Base-by-base conservation (phyloP, 2,329 filamentous ascomycete species). In the Aureobasidium leucospermi region DNA sequence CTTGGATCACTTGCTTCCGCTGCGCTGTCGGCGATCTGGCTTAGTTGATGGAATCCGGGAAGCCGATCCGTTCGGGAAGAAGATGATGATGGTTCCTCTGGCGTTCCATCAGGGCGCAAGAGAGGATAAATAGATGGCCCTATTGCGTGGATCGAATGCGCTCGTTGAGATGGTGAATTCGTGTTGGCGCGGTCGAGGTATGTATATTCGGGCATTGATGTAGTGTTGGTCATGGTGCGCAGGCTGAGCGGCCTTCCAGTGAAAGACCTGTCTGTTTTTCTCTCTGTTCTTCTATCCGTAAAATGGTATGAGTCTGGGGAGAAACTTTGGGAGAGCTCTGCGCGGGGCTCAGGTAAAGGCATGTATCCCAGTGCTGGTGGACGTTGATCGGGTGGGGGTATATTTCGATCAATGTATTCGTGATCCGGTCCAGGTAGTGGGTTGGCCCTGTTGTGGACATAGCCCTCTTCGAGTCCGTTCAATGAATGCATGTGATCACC, bases 21-120 rank as follows among this genome's bases (percentile, higher is more conserved):
- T 10, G 63, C 67, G 19, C 63, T 65, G 41, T 70, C 68, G 11
- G 68, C 68, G 42, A 70, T 65, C 41, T 67, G 64, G 42, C 64
- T 71, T 38, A 71, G 55, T 47, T 72, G 68, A 23, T 63, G 65
- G 38, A 72, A 69, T 0, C 69, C 67, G 10, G 71, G 71, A 43
- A 72, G 61, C 41, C 66, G 66, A 55, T 67, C 67, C 4, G 55
- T 64, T 34, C 62, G 60, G 3, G 65, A 65, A 3, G 68, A 68
- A 3, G 68, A 68, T 15, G 49, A 15, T 19, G 52, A 53, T 11
- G 61, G 38, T 7, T 59, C 59, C 5, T 65, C 64, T 19, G 49
- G 10, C 5, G 4, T 31, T 9, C 15, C 36, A 2, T 52, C 48
- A 16, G 36, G 36, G 7, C 28, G 23, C 16, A 41, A 29, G 19